A percentile compares a stretch with the other conserved stretches of the same genome.
Conservation (phyloP, 441 rosid genomes). For the Pelargonium citronellum region DNA sequence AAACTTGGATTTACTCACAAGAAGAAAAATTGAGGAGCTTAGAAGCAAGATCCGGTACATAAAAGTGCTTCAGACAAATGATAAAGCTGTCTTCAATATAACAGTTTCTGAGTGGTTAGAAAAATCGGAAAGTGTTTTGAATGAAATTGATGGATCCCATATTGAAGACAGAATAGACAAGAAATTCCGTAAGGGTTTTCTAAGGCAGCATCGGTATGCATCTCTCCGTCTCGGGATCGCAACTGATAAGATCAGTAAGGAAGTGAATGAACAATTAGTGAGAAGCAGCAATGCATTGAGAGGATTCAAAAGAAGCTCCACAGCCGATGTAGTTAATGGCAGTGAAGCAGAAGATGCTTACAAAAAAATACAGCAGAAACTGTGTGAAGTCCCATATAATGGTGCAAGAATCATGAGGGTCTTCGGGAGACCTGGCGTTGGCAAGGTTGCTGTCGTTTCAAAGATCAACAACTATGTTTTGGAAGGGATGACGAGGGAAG, state of each 20-base stretch:
- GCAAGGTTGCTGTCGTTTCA: not conserved
- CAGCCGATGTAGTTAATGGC: not conserved
- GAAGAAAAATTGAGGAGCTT: not conserved
- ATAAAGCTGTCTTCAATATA: not conserved
- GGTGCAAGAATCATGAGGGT: not conserved
- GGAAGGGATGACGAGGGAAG: not conserved
- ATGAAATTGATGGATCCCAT: not conserved
- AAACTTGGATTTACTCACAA: no score
- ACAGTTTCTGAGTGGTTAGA: not conserved
- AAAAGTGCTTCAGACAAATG: not conserved
- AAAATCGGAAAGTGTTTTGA: not conserved
- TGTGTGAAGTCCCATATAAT: not conserved
- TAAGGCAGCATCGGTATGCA: not conserved
- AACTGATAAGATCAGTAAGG: not conserved
- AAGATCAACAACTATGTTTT: not conserved
- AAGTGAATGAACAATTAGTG: not conserved
- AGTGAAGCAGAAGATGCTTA: not conserved
- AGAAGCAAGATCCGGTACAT: not conserved
- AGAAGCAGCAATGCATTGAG: not conserved
- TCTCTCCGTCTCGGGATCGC: not conserved
- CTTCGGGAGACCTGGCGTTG: not conserved
- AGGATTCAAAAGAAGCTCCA: not conserved
- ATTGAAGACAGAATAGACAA: not conserved
- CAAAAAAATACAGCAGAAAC: not conserved
- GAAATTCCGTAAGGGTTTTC: no score